Percentiles rank a stretch among this genome's conserved stretches.
Evolutionary conservation across 2,329 filamentous ascomycete species (phyloP).

Genomic region (Penicillium psychrosexuale): DNA sequence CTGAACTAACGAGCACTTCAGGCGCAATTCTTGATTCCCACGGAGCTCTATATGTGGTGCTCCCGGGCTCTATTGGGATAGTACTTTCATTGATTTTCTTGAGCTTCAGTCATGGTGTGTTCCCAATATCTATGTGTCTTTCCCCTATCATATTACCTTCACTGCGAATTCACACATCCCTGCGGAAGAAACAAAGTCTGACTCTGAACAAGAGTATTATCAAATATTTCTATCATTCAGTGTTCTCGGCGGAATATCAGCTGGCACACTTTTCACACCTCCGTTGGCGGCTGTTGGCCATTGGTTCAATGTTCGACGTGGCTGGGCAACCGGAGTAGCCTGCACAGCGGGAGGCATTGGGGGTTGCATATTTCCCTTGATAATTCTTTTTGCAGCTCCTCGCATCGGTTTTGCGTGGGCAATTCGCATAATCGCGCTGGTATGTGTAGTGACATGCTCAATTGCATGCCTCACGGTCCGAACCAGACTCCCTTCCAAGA

Average conservation of each 20-base stretch:
- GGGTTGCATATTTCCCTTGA: slow-evolving; percentile 36
- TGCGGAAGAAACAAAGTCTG: background rate
- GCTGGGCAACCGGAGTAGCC: slow-evolving; percentile 35
- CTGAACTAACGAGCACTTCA: background rate
- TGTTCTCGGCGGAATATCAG: slow-evolving; percentile 34
- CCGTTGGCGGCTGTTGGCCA: slow-evolving; percentile 32
- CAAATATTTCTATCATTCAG: slow-evolving; percentile 39
- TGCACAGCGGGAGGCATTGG: slow-evolving; percentile 36
- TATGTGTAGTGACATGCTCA: slow-evolving; percentile 20
- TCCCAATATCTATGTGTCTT: background rate
- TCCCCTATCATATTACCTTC: background rate
- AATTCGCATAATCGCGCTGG: slow-evolving; percentile 30
- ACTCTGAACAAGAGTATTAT: slow-evolving; percentile 30
- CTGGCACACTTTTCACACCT: slow-evolving; percentile 32
- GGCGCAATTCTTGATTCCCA: background rate
- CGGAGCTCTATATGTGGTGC: background rate
- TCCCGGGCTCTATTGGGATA: slow-evolving; percentile 6
- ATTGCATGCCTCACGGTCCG: slow-evolving; percentile 22
- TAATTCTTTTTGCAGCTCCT: slow-evolving; percentile 28
- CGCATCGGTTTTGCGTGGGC: slow-evolving; percentile 34
- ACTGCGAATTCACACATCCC: background rate
- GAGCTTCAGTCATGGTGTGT: slow-evolving; percentile 23
- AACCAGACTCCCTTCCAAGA: slow-evolving; percentile 21
- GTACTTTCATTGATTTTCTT: slow-evolving; percentile 9
- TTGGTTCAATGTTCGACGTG: slow-evolving; percentile 35